Conservation (phyloP, 805 yeast species). For the Candida michaelii region DNA sequence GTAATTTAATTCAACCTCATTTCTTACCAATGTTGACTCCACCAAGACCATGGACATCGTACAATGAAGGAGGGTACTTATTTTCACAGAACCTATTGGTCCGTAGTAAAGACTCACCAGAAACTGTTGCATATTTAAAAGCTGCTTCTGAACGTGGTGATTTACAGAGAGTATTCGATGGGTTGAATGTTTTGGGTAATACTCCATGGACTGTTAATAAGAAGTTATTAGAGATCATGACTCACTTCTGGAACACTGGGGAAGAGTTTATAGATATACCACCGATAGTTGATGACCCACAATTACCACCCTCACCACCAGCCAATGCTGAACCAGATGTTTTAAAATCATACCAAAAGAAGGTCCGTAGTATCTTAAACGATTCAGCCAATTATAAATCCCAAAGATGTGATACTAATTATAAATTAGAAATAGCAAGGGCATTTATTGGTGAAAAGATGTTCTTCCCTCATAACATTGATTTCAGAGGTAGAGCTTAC, state of each 20-base stretch:
- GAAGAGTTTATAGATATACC: conserved; percentile 72
- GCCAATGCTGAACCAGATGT: conserved; percentile 69
- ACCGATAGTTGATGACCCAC: conserved; percentile 44
- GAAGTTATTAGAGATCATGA: conserved; percentile 62
- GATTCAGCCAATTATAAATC: conserved; percentile 72
- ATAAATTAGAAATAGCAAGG: conserved; percentile 91
- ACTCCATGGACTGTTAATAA: conserved; percentile 93
- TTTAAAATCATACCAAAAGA: conserved; percentile 65
- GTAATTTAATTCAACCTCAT: conserved; percentile 78
- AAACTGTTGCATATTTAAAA: conserved; percentile 82
- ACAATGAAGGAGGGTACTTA: conserved; percentile 83
- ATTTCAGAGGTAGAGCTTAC: conserved; percentile 82
- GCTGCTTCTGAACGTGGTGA: conserved; percentile 76
- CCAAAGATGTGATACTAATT: conserved; percentile 89
- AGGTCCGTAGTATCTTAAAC: conserved; percentile 55
- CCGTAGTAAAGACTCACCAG: conserved; percentile 82
- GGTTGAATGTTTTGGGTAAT: conserved; percentile 79
- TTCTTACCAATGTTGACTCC: conserved; percentile 86
- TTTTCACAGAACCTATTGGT: conserved; percentile 63
- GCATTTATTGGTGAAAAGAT: conserved; percentile 77
- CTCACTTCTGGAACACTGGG: conserved; percentile 86
- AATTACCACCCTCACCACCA: conserved; percentile 52
- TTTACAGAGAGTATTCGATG: conserved; percentile 68
- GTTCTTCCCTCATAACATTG: conserved; percentile 78
- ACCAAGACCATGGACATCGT: conserved; percentile 86